Percentiles rank a stretch among this genome's conserved stretches.
These are phyloP conservation scores for Amylocystis lapponica DNA, from an alignment of 768 basidiomycete species.

Conservation along the genomic window DNA sequence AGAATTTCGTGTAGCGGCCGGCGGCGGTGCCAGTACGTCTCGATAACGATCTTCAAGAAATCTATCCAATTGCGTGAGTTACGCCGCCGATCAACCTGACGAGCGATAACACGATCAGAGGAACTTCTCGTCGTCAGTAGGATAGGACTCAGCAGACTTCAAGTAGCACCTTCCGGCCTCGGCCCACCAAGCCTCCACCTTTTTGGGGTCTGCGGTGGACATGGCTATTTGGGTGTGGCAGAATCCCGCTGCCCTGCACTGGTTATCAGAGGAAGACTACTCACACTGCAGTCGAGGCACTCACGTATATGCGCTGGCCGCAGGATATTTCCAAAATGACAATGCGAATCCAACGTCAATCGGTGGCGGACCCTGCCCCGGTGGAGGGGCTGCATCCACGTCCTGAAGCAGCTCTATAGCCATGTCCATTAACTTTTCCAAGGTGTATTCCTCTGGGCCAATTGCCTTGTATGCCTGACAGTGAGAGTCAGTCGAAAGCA, in stretches of 20 bases:
- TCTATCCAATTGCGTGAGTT: no score
- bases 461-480: conserved; percentile 1
- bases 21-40: conserved; percentile 24
- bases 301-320: conserved; percentile 5
- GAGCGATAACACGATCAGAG: no score
- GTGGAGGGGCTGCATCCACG: no score
- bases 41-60: conserved; percentile 27
- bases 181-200: conserved; percentile 14
- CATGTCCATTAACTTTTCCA: no score
- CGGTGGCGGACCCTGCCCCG: no score
- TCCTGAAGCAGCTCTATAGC: no score
- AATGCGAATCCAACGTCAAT: not conserved
- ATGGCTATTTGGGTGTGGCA: not conserved
- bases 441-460: no score
- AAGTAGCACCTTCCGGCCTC: conserved; percentile 28
- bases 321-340: conserved; percentile 5
- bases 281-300: not conserved
- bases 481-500: no score
- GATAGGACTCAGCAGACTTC: conserved; percentile 26
- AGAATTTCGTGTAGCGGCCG: conserved; percentile 10
- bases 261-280: not conserved
- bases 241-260: conserved; percentile 7
- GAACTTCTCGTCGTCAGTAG: conserved; percentile 36
- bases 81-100: no score
- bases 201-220: no score